Conservation (phyloP, 306 rosid species). For the Vicia faba region DNA sequence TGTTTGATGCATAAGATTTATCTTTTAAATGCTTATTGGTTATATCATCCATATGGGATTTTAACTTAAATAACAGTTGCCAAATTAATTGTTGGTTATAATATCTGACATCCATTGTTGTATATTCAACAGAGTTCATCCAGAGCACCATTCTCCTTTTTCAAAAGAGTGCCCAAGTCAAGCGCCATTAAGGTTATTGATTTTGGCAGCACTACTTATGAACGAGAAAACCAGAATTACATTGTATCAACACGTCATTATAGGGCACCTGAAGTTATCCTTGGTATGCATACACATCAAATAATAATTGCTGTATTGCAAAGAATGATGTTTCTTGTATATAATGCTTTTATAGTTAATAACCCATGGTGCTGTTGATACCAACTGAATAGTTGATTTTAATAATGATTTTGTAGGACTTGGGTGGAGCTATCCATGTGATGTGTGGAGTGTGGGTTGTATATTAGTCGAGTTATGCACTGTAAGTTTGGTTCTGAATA, state of each 20-base stretch:
- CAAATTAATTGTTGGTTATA: not conserved
- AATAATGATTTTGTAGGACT: constrained; percentile 55
- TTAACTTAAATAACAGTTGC: not conserved
- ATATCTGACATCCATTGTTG: constrained; percentile 7
- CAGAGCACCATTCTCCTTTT: constrained; percentile 72
- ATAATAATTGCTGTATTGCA: not conserved
- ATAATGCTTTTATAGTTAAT: not conserved
- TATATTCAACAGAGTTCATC: constrained; percentile 60
- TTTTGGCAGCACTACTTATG: constrained; percentile 96
- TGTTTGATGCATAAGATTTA: not conserved
- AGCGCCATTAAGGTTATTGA: constrained; percentile 96
- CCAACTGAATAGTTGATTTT: not conserved
- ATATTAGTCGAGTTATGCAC: constrained; percentile 94
- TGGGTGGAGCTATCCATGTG: constrained; percentile 97
- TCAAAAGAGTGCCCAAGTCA: constrained; percentile 85
- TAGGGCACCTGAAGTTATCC: constrained; percentile 96
- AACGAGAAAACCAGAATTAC: constrained; percentile 79
- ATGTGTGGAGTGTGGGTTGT: constrained; percentile 97
- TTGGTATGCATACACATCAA: constrained; percentile 49
- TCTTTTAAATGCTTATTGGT: not conserved
- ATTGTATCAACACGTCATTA: constrained; percentile 97
- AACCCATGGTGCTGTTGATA: not conserved
- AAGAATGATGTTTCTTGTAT: not conserved
- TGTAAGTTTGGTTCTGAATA: constrained; percentile 7
- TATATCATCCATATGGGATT: constrained; percentile 8